phyloP scores from a whole-genome alignment of 78 protist genomes.

The Salpingoeca rosetta region DNA sequence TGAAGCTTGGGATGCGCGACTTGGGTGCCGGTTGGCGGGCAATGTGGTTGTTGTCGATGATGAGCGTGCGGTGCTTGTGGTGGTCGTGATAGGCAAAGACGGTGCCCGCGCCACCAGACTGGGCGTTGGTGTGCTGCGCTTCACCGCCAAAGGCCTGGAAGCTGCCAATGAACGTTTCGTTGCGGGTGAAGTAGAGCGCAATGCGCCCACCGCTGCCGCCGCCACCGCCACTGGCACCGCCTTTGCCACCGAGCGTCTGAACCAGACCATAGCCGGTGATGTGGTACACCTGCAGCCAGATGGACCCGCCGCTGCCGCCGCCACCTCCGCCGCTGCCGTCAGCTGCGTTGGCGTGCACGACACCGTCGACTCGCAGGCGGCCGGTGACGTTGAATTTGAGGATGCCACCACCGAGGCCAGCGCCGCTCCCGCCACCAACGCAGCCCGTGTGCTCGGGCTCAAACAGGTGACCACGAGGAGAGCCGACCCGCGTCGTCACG shows the following conservation, averaged over 20 bases:
- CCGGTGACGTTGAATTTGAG: neutral
- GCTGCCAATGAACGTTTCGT: neutral
- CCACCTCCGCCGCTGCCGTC: neutral
- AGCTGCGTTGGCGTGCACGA: neutral
- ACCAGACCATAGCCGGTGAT: neutral
- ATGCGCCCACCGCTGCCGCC: conserved; percentile 10
- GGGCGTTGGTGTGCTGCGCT: neutral
- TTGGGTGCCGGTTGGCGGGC: neutral
- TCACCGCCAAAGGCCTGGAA: neutral
- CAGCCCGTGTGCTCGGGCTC: neutral
- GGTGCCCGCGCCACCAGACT: neutral
- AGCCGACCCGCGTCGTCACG: neutral
- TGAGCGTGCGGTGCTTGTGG: neutral
- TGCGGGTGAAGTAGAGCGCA: neutral
- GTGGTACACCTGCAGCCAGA: neutral
- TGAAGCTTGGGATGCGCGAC: neutral
- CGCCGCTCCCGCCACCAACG: neutral
- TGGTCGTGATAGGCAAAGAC: neutral
- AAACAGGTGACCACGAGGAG: neutral
- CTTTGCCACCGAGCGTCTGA: neutral
- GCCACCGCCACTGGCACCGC: neutral
- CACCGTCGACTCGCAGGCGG: neutral
- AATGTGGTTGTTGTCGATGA: neutral
- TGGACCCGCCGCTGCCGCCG: neutral
- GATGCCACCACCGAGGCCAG: neutral